These are phyloP conservation scores for Fusarium caatingaense DNA, from an alignment of 2,329 filamentous ascomycete genomes.

Conservation along the genomic window DNA sequence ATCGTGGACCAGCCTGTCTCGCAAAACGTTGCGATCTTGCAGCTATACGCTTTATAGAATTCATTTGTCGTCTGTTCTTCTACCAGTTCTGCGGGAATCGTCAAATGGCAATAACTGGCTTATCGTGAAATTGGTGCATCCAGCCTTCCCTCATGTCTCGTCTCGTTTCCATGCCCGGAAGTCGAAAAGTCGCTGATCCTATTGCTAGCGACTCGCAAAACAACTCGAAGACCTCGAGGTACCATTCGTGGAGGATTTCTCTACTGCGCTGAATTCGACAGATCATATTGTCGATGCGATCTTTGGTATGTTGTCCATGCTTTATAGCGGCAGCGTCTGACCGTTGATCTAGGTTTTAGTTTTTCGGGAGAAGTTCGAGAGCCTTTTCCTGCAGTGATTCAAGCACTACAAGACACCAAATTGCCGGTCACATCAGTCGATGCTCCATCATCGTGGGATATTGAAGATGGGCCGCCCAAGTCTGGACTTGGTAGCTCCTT, in stretches of 20 bases:
- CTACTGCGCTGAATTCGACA: slow-evolving; percentile 70
- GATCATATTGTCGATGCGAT: slow-evolving; percentile 93
- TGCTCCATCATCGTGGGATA: slow-evolving; percentile 94
- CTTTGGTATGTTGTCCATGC: slow-evolving; percentile 72
- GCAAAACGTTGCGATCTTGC: slow-evolving; percentile 12
- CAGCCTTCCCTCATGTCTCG: slow-evolving; percentile 9
- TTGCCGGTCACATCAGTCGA: slow-evolving; percentile 89
- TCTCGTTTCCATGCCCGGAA: slow-evolving; percentile 14
- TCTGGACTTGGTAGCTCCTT: slow-evolving; percentile 83
- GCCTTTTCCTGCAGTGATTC: slow-evolving; percentile 86
- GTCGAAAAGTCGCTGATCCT: slow-evolving; percentile 47
- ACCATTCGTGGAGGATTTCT: slow-evolving; percentile 86
- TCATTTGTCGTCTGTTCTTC: slow-evolving; percentile 32
- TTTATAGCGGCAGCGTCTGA: slow-evolving; percentile 21
- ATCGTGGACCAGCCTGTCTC: not conserved
- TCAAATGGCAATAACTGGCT: slow-evolving; percentile 18
- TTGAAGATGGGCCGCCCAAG: slow-evolving; percentile 83
- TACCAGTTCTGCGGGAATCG: slow-evolving; percentile 29
- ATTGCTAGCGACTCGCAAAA: slow-evolving; percentile 76
- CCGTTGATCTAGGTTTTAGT: slow-evolving; percentile 75
- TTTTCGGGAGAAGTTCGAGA: slow-evolving; percentile 94
- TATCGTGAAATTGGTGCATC: slow-evolving; percentile 8
- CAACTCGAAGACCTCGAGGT: slow-evolving; percentile 87
- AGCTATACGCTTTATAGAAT: slow-evolving; percentile 36
- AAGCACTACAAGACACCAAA: slow-evolving; percentile 76